Conservation (phyloP, 2,329 filamentous ascomycete genomes). For the Colletotrichum trifolii region DNA sequence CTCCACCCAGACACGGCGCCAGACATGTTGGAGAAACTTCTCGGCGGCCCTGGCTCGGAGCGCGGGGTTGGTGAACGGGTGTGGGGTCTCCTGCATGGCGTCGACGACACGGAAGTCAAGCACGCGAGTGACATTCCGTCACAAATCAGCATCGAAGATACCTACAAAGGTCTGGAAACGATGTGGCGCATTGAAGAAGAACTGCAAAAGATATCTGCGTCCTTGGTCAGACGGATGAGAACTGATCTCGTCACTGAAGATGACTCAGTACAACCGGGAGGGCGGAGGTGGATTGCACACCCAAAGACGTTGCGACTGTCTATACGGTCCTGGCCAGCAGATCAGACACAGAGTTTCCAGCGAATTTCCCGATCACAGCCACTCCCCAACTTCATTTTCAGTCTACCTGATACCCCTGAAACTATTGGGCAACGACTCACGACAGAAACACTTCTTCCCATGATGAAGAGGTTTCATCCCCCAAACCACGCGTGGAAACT, state of each 20-base stretch:
- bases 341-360: conserved; percentile 68
- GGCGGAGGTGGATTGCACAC: conserved; percentile 76
- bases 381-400: conserved; percentile 80
- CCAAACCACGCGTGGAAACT: conserved; percentile 79
- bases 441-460: conserved; percentile 72
- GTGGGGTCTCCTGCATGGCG: conserved; percentile 84
- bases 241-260: conserved; percentile 74
- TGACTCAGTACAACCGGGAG: conserved; percentile 45
- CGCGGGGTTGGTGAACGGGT: conserved; percentile 77
- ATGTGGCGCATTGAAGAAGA: conserved; percentile 73
- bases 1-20: conserved; percentile 71
- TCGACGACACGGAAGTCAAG: conserved; percentile 80
- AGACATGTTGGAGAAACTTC: conserved; percentile 72
- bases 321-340: conserved; percentile 69
- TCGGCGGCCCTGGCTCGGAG: conserved; percentile 76
- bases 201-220: conserved; percentile 73
- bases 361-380: conserved; percentile 81
- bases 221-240: conserved; percentile 82
- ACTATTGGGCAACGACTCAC: conserved; percentile 76
- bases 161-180: conserved; percentile 78
- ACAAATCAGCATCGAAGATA: conserved; percentile 96
- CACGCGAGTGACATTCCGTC: conserved; percentile 77
- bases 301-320: conserved; percentile 86
- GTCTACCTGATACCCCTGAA: conserved; percentile 66
- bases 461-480: conserved; percentile 80